Base-by-base conservation (phyloP, 129 eudicot species). In the Smallanthus sonchifolius region DNA sequence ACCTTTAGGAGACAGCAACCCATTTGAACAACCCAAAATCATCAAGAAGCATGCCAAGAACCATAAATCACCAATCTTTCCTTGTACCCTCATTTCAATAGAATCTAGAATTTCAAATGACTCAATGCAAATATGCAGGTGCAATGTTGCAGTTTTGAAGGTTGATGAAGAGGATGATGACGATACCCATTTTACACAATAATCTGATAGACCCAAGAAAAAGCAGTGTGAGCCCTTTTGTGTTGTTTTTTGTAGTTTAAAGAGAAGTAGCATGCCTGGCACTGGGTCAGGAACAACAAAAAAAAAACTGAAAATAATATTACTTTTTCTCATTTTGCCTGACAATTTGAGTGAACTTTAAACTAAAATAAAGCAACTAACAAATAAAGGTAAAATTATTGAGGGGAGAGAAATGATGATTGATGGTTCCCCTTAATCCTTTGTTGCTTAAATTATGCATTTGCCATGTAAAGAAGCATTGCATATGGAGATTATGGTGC, bases 1-100 rank as follows among this genome's bases (percentile, higher is more conserved):
- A 72, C 97, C 97, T 87, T 89, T 92, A 61, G 97, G 84, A 56
- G 97, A 92, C 57, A 92, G 97, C 91, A 92, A 83, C 42, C 84
- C 83, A 75, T 65, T 72, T 52, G 85, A 77, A 73, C 75, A 65
- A 71, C 81, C 63, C 68, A 67, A 89, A 73, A 83, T 44, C 81
- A 83, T 69, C 48, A 87, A 51, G 78, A 79, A 79, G 61, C 79
- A 79, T 79, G 19, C 28, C 78, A 92, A 48, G 78, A 82, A 81
- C 83, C 79, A 82, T 17, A 89, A 75, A 60, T 76, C 74, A 67
- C 77, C 69, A 54, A 42, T 68, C 81, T 71, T 82, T 64, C 48
- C 35, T 36, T 73, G 51, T 20, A 77, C 78, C 75, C 79, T 77
- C 88, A 86, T 91, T 20, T 60, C 75, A 80, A 68, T 49, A 56